These are phyloP conservation scores for Litsea cubeba DNA, from an alignment of 164 flowering plant genomes.

Conservation along the genomic window DNA sequence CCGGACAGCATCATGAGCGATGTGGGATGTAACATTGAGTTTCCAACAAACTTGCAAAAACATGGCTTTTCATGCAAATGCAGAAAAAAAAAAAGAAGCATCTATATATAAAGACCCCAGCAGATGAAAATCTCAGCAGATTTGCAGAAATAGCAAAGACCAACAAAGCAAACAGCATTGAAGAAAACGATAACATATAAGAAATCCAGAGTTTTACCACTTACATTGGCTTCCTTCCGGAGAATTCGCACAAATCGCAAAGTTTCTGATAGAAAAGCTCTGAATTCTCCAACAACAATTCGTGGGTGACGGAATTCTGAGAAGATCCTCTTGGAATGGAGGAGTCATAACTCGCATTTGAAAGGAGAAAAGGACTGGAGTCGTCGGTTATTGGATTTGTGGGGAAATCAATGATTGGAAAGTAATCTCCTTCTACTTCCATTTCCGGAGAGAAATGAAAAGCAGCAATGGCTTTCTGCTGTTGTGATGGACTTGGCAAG, in stretches of 20 bases:
- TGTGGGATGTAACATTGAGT: too few species aligned
- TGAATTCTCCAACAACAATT: slow-evolving; percentile 2
- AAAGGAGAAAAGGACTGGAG: not conserved
- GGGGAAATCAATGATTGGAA: not conserved
- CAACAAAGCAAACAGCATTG: not conserved
- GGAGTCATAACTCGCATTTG: not conserved
- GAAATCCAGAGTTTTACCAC: slow-evolving; percentile 1
- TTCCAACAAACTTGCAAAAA: not conserved
- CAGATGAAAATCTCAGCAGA: not conserved
- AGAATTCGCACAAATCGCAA: slow-evolving; percentile 10
- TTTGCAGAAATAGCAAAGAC: not conserved
- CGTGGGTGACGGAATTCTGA: not conserved
- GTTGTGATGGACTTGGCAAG: not conserved
- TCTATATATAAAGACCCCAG: not conserved
- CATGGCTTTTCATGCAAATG: not conserved
- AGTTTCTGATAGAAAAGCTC: slow-evolving; percentile 24
- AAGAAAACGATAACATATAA: not conserved
- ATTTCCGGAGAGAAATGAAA: not conserved
- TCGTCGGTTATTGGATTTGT: not conserved
- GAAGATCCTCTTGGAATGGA: slow-evolving; percentile 1
- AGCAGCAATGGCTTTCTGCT: too few species aligned
- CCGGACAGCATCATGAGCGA: too few species aligned
- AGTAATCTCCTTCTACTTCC: slow-evolving; percentile 1
- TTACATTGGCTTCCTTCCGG: slow-evolving; percentile 26
- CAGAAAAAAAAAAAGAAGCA: not conserved